phyloP scores from a whole-genome alignment of 805 yeast species.

The Ogataea ganodermae region DNA sequence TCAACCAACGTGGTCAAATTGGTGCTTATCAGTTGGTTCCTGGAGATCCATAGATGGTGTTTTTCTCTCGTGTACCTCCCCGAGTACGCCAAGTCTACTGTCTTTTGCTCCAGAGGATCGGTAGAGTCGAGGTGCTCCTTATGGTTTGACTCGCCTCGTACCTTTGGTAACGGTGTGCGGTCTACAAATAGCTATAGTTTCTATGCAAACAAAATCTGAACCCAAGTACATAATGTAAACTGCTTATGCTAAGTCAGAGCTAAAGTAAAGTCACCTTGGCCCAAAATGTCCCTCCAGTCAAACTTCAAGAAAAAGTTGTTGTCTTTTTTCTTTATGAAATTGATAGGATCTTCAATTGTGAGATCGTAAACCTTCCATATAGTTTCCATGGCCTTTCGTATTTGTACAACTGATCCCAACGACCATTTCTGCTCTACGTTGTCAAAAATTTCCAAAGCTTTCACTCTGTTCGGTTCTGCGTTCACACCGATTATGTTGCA shows the following conservation, averaged over 20 bases:
- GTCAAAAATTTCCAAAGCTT: constrained; percentile 25
- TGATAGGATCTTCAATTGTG: constrained; percentile 12
- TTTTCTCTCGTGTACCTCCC: no score
- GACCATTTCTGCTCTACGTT: constrained; percentile 31
- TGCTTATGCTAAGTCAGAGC: constrained; percentile 28
- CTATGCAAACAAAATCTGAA: no score
- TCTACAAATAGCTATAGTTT: no score
- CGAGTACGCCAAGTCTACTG: no score
- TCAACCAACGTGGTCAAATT: no score
- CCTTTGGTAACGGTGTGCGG: no score
- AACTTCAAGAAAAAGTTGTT: constrained; percentile 10
- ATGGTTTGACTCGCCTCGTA: no score
- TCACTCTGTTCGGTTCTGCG: constrained; percentile 22
- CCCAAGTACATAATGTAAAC: no score
- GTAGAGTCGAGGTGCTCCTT: no score
- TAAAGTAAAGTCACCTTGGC: constrained; percentile 24
- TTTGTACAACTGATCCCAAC: constrained; percentile 24
- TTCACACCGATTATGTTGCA: constrained; percentile 19
- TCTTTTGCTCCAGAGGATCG: no score
- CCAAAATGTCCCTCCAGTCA: constrained; percentile 33
- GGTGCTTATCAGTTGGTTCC: no score
- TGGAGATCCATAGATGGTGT: no score
- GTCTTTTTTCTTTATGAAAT: constrained; percentile 10
- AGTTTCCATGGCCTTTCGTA: constrained; percentile 26
- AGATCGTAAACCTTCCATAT: constrained; percentile 35